A percentile compares a stretch with the other conserved stretches of the same genome.
Conservation (phyloP, 768 basidiomycete species). For the Tricholoma saponaceum region DNA sequence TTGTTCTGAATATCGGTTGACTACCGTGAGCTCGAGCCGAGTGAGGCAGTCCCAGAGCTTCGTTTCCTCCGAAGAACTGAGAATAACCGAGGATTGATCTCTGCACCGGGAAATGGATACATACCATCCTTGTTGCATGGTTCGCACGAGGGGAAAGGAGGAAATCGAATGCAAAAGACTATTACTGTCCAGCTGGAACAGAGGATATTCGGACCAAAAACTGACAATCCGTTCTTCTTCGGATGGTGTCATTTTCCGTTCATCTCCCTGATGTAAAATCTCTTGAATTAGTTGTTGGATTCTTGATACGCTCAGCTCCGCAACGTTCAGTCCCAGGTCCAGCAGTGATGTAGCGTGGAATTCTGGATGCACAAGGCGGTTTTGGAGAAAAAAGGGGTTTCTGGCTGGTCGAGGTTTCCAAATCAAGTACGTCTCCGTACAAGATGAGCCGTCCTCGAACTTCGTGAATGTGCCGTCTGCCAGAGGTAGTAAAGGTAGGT, state of each 20-base stretch:
- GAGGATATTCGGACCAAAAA: constrained; percentile 27
- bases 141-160: constrained; percentile 32
- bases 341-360: constrained; percentile 18
- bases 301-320: constrained; percentile 7
- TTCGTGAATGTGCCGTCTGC: constrained; percentile 26
- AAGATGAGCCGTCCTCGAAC: constrained; percentile 15
- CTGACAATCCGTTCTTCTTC: constrained; percentile 20
- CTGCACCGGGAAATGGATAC: constrained; percentile 29
- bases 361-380: constrained; percentile 23
- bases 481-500: constrained; percentile 33
- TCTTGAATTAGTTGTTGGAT: constrained; percentile 15
- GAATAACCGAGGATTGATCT: constrained; percentile 21
- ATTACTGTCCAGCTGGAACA: constrained; percentile 3
- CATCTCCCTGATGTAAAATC: background rate
- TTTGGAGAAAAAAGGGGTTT: constrained; percentile 17
- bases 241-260: background rate
- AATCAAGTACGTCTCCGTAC: constrained; percentile 17
- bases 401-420: constrained; percentile 18
- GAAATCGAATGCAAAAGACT: constrained; percentile 10
- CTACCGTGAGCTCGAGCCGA: constrained; percentile 20
- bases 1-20: constrained; percentile 10
- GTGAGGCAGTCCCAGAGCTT: constrained; percentile 16
- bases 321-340: constrained; percentile 22
- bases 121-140: constrained; percentile 18
- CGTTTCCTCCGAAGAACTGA: constrained; percentile 7